Evolutionary conservation across 78 protist species (phyloP).

Genomic region (Dictyostelium intermedium): DNA sequence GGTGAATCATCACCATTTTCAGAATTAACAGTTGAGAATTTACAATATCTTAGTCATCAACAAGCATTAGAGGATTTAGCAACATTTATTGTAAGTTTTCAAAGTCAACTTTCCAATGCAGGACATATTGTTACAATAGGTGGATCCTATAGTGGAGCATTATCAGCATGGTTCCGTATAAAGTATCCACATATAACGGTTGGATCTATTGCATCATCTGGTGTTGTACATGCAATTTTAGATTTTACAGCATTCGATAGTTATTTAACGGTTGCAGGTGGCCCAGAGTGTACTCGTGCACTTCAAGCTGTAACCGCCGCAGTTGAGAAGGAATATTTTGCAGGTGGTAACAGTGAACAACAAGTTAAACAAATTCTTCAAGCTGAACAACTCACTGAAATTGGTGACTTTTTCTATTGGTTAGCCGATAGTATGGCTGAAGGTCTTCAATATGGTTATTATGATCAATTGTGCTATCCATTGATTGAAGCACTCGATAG

Average conservation of each 20-base stretch:
- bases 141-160: constrained; percentile 63
- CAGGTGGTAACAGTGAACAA: background rate
- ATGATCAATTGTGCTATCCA: constrained; percentile 39
- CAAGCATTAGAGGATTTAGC: constrained; percentile 86
- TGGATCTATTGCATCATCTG: constrained; percentile 56
- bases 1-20: constrained; percentile 85
- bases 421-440: constrained; percentile 34
- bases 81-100: constrained; percentile 9
- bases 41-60: constrained; percentile 75
- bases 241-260: constrained; percentile 68
- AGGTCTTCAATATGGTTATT: constrained; percentile 63
- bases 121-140: constrained; percentile 47
- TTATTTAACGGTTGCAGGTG: constrained; percentile 47
- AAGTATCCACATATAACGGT: constrained; percentile 71
- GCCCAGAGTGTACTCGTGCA: constrained; percentile 46
- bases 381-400: constrained; percentile 38
- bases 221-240: constrained; percentile 76
- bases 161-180: constrained; percentile 72
- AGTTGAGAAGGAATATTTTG: background rate
- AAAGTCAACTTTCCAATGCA: background rate
- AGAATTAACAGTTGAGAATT: constrained; percentile 69
- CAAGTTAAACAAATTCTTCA: background rate
- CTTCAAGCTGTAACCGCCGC: constrained; percentile 5
- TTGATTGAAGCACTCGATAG: constrained; percentile 14
- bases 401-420: constrained; percentile 65